Base-by-base conservation (phyloP, 2,329 filamentous ascomycete genomes). In the Teratosphaeria epicoccoides region DNA sequence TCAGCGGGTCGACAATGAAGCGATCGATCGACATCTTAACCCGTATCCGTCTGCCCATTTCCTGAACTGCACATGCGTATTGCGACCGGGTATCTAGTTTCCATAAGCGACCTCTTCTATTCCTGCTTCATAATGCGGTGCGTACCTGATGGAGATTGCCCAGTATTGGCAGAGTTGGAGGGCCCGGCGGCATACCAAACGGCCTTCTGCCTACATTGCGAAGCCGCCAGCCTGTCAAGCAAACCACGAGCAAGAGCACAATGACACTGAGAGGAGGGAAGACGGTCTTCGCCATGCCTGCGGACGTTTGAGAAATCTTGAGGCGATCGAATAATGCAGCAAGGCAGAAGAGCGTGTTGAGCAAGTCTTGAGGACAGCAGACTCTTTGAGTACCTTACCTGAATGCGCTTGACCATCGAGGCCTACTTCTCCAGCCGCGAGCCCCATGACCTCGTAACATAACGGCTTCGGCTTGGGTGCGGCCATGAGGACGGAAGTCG, bases 1-100 rank as follows among this genome's bases (percentile, higher is more conserved):
- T 47, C 22, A 14, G 23, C 12, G 45, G 9, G 9, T 25, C 37
- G 25, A 22, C 20, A 22, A 14, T 7, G 7, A 46, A 7, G 40
- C 5, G 17, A n/a, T 17, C 12, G 6, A 22, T 44, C 11, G 43
- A 22, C 17, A 17, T 44, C 14, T 9, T 14, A 17, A 33, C 24
- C 53, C 71, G 46, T 79, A 78, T 57, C 76, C 67, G 2, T 70
- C 55, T 0, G 76, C 76, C 77, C 77, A 80, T 58, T 74, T 71
- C 44, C 74, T 63, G 49, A 76, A 76, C 53, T 77, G 73, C 0
- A 73, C 55, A 49, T 77, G 72, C 0, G 63, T 62, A 48, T 74
- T 63, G 22, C 64, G 52, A 2, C 59, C 64, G 0, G 74, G 74
- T 60, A 77, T 74, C 66, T 49, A 12, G n/a, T 5, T 37, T 22